These are phyloP conservation scores for Ichthyophthirius multifiliis DNA, from an alignment of 169 alveolate species.

Conservation along the genomic window DNA sequence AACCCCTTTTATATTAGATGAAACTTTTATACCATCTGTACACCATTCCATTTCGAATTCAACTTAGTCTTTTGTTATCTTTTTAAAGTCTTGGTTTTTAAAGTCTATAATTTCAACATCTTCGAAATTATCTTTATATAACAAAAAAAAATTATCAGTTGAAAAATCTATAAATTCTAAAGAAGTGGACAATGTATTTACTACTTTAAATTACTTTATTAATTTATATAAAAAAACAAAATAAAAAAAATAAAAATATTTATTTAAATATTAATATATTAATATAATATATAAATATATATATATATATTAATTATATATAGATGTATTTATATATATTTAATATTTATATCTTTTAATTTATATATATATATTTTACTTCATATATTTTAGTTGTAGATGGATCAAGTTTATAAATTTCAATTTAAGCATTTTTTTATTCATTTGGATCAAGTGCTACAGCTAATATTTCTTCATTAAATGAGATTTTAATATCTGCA, in stretches of 20 bases:
- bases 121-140: conserved; percentile 76
- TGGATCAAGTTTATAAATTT: conserved; percentile 69
- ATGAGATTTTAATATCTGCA: conserved; percentile 73
- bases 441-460: conserved; percentile 72
- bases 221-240: too few relatives aligned
- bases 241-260: too few relatives aligned
- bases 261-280: too few relatives aligned
- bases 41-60: conserved; percentile 82
- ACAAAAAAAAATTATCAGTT: conserved; percentile 71
- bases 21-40: conserved; percentile 76
- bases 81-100: conserved; percentile 49
- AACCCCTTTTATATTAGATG: conserved; percentile 65
- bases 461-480: conserved; percentile 73
- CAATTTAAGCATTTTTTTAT: conserved; percentile 62
- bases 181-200: conserved; percentile 55
- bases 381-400: too few relatives aligned
- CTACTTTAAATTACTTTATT: conserved; percentile 26
- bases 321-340: too few relatives aligned
- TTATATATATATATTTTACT: too few relatives aligned
- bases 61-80: conserved; percentile 42
- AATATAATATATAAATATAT: neutral
- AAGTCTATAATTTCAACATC: conserved; percentile 70
- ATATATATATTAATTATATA: neutral
- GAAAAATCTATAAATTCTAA: conserved; percentile 79
- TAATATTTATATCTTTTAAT: too few relatives aligned